phyloP scores from a whole-genome alignment of 495 filamentous ascomycete genomes.

The Amniculicola lignicola region DNA sequence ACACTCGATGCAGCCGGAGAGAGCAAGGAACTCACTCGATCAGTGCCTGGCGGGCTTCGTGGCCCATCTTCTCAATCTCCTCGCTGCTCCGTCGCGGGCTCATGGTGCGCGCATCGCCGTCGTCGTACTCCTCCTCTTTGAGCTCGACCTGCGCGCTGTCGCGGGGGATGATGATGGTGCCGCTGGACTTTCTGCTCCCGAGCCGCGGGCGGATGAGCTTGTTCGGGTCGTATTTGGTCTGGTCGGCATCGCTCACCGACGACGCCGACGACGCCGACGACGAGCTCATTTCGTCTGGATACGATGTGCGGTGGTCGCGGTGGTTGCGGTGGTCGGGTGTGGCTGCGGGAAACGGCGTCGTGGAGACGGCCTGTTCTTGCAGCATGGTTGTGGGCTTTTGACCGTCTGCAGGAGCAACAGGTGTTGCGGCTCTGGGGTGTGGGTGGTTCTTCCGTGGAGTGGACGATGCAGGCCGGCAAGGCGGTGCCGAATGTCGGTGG shows the following conservation, averaged over 20 bases:
- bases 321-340: background rate
- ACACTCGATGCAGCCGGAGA: constrained; percentile 2
- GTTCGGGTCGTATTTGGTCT: constrained; percentile 8
- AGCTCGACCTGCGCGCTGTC: constrained; percentile 67
- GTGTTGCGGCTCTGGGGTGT: background rate
- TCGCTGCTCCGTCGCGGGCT: constrained; percentile 86
- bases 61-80: constrained; percentile 79
- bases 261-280: constrained; percentile 29
- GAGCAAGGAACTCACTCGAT: constrained; percentile 54
- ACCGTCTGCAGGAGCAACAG: background rate
- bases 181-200: constrained; percentile 68
- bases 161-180: constrained; percentile 75
- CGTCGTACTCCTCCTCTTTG: constrained; percentile 65
- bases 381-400: constrained; percentile 5
- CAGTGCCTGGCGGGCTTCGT: constrained; percentile 67
- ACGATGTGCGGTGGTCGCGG: too few relatives aligned
- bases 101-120: constrained; percentile 89
- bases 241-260: constrained; percentile 19
- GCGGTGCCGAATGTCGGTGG: background rate
- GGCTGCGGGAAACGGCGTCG: constrained; percentile 8
- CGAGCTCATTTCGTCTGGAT: constrained; percentile 27
- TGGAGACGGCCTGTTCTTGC: background rate
- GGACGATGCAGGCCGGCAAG: constrained; percentile 2
- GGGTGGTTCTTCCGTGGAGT: background rate
- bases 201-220: constrained; percentile 35